phyloP scores from a whole-genome alignment of 78 protist genomes.

The Dictyostelium brefeldianum region DNA sequence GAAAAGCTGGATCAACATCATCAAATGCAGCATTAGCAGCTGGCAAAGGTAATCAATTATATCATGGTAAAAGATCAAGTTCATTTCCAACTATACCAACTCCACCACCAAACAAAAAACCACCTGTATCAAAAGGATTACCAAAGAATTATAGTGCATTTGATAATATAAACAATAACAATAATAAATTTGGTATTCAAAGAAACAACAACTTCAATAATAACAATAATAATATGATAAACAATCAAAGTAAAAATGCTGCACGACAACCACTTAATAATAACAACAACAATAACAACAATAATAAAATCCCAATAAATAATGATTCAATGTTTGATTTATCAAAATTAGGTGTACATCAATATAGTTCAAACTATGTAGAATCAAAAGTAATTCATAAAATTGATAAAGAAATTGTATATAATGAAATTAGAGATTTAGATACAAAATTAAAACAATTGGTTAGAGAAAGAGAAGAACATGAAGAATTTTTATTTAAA shows the following conservation, averaged over 20 bases:
- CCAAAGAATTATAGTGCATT: neutral
- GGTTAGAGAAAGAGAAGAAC: neutral
- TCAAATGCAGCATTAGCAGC: neutral
- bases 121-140: neutral
- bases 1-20: neutral
- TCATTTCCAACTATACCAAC: neutral
- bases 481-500: slow-evolving; percentile 24
- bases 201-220: neutral
- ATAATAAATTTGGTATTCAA: neutral
- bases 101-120: neutral
- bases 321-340: slow-evolving; percentile 23
- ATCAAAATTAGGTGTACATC: slow-evolving; percentile 35
- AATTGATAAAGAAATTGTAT: slow-evolving; percentile 22
- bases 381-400: slow-evolving; percentile 35
- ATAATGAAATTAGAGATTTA: slow-evolving; percentile 24
- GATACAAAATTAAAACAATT: neutral
- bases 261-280: neutral
- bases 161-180: neutral
- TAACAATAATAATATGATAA: neutral
- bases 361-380: slow-evolving; percentile 33
- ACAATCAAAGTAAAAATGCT: neutral
- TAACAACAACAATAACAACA: neutral
- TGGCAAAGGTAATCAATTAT: neutral
- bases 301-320: neutral
- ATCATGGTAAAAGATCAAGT: slow-evolving; percentile 9